Evolutionary conservation across 2,329 filamentous ascomycete species (phyloP).

Genomic region (Diaporthe sp.): DNA sequence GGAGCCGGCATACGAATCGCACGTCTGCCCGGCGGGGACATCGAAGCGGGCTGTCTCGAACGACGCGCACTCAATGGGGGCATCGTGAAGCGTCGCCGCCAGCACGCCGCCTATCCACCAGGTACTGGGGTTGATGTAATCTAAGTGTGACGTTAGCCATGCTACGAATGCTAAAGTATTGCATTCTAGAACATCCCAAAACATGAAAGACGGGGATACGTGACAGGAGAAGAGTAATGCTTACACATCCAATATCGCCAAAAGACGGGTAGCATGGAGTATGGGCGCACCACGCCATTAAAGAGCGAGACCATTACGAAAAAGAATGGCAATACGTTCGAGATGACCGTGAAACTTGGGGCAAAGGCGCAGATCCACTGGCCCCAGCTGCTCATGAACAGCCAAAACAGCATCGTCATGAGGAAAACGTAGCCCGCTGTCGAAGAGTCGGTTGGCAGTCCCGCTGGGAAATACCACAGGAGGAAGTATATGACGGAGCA

Average conservation of each 20-base stretch:
- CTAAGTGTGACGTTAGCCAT: no score
- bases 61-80: conserved; percentile 12
- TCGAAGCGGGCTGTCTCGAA: conserved; percentile 52
- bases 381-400: conserved; percentile 81
- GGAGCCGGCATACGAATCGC: conserved; percentile 65
- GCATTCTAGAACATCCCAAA: no score
- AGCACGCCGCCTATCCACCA: conserved; percentile 80
- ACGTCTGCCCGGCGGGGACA: conserved; percentile 68
- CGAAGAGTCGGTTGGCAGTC: conserved; percentile 67
- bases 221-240: no score
- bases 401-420: conserved; percentile 81
- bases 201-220: no score
- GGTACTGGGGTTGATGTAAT: conserved; percentile 75
- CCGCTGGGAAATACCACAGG: conserved; percentile 79
- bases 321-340: conserved; percentile 79
- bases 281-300: conserved; percentile 81
- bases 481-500: conserved; percentile 73
- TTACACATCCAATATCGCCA: conserved; percentile 81
- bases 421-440: conserved; percentile 33
- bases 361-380: conserved; percentile 89
- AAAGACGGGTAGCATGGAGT: conserved; percentile 72
- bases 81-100: conserved; percentile 62
- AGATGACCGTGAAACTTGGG: conserved; percentile 83
- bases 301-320: conserved; percentile 76
- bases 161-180: no score